phyloP scores from a whole-genome alignment of 1,284 basidiomycete genomes.

The Meira nashicola region DNA sequence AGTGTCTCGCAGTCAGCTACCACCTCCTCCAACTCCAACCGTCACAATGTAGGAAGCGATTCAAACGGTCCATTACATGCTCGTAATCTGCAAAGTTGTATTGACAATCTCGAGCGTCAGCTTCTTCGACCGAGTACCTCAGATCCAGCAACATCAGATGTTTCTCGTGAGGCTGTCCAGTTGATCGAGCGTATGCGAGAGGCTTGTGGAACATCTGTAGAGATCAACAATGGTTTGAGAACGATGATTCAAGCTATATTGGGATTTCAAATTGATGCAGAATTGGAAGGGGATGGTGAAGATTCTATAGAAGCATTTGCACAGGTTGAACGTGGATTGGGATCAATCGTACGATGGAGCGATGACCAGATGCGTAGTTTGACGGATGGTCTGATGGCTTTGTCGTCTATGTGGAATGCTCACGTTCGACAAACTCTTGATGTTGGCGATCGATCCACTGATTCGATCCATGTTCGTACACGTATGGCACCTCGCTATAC shows the following conservation, averaged over 20 bases:
- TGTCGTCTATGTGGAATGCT: constrained; percentile 12
- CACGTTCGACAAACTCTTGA: too few species aligned
- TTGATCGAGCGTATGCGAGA: constrained; percentile 25
- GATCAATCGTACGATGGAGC: constrained; percentile 27
- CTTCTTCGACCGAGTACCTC: constrained; percentile 9
- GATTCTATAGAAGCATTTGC: constrained; percentile 8
- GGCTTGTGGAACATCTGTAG: constrained; percentile 25
- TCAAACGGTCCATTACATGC: constrained; percentile 19
- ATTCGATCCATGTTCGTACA: too few species aligned
- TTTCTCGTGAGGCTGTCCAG: constrained; percentile 17
- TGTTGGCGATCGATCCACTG: too few species aligned
- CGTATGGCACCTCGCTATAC: too few species aligned
- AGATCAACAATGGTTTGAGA: constrained; percentile 35
- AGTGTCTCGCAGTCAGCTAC: neutral
- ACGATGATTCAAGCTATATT: constrained; percentile 14
- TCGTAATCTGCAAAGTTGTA: constrained; percentile 24
- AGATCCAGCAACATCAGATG: neutral
- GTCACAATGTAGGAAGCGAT: too few species aligned
- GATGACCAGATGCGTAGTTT: constrained; percentile 44
- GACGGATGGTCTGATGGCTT: constrained; percentile 34
- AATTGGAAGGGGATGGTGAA: constrained; percentile 17
- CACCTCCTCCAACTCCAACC: too few species aligned
- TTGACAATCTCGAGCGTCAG: constrained; percentile 27
- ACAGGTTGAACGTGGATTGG: constrained; percentile 26
- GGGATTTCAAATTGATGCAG: constrained; percentile 29